phyloP scores from a whole-genome alignment of 768 basidiomycete species.

The Podaxis pistillaris region DNA sequence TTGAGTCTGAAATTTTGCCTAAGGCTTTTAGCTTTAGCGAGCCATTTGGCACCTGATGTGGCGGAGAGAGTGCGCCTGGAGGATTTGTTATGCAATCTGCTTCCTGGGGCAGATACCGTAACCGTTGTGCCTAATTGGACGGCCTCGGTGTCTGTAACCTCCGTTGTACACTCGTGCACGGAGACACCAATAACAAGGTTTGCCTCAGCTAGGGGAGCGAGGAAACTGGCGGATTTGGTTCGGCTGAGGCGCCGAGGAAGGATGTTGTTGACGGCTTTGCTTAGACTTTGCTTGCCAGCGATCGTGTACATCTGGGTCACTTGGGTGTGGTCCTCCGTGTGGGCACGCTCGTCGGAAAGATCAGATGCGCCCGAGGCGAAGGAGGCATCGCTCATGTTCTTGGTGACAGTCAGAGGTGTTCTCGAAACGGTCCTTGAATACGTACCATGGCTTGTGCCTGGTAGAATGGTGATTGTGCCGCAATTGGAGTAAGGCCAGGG shows the following conservation, averaged over 20 bases:
- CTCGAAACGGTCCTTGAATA: neutral
- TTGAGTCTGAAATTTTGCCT: slow-evolving; percentile 4
- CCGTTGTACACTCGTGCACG: slow-evolving; percentile 11
- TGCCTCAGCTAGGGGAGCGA: slow-evolving; percentile 1
- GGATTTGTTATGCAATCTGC: neutral
- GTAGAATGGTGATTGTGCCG: slow-evolving; percentile 6
- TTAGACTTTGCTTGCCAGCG: slow-evolving; percentile 8
- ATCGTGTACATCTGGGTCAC: slow-evolving; percentile 4
- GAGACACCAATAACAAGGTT: slow-evolving; percentile 12
- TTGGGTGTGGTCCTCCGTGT: slow-evolving; percentile 7
- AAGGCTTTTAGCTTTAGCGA: slow-evolving; percentile 7
- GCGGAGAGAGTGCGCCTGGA: slow-evolving; percentile 6
- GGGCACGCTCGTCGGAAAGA: slow-evolving; percentile 5
- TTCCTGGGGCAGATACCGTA: slow-evolving; percentile 12
- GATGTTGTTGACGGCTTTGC: slow-evolving; percentile 9
- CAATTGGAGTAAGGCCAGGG: slow-evolving; percentile 1
- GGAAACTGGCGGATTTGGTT: slow-evolving; percentile 1
- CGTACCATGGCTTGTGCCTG: slow-evolving; percentile 10
- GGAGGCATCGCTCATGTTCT: slow-evolving; percentile 11
- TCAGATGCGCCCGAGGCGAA: slow-evolving; percentile 9
- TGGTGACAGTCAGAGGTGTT: neutral
- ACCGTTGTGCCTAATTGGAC: slow-evolving; percentile 7
- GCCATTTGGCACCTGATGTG: slow-evolving; percentile 4
- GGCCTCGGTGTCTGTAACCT: neutral
- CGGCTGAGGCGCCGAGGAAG: slow-evolving; percentile 11